These are phyloP conservation scores for Malus sylvestris DNA, from an alignment of 306 rosid genomes.

Conservation along the genomic window DNA sequence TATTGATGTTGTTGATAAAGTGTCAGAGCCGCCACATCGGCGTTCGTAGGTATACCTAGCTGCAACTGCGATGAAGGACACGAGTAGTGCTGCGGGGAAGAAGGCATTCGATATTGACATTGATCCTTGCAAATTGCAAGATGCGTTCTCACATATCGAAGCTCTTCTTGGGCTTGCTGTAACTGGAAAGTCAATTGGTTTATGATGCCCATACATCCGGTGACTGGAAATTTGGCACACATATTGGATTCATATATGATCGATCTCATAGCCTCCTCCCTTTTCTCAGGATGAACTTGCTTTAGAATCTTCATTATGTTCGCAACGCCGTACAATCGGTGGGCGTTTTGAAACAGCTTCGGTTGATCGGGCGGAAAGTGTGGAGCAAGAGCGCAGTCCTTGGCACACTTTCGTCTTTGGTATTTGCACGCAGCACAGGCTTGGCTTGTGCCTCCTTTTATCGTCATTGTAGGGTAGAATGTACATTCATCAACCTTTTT, in stretches of 20 bases:
- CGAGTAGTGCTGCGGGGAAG: not conserved
- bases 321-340: slow-evolving; percentile 51
- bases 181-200: not conserved
- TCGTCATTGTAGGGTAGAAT: slow-evolving; percentile 18
- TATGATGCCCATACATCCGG: slow-evolving; percentile 33
- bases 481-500: not conserved
- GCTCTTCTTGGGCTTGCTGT: slow-evolving; percentile 1
- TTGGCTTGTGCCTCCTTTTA: slow-evolving; percentile 48
- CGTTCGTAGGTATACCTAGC: not conserved
- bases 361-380: slow-evolving; percentile 52
- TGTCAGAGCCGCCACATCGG: not conserved
- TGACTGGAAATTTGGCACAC: slow-evolving; percentile 27
- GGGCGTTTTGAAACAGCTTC: slow-evolving; percentile 39
- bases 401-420: slow-evolving; percentile 43
- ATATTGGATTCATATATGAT: slow-evolving; percentile 48
- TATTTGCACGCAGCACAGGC: slow-evolving; percentile 71
- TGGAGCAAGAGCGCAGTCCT: slow-evolving; percentile 43
- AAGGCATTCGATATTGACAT: not conserved
- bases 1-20: not conserved
- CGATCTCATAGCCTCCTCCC: slow-evolving; percentile 50
- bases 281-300: not conserved
- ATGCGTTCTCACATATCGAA: not conserved
- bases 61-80: slow-evolving; percentile 4
- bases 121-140: slow-evolving; percentile 11
- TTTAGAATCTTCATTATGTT: slow-evolving; percentile 35